Conservation (phyloP, 345 rosid species). For the Lenwebbia sp. region DNA sequence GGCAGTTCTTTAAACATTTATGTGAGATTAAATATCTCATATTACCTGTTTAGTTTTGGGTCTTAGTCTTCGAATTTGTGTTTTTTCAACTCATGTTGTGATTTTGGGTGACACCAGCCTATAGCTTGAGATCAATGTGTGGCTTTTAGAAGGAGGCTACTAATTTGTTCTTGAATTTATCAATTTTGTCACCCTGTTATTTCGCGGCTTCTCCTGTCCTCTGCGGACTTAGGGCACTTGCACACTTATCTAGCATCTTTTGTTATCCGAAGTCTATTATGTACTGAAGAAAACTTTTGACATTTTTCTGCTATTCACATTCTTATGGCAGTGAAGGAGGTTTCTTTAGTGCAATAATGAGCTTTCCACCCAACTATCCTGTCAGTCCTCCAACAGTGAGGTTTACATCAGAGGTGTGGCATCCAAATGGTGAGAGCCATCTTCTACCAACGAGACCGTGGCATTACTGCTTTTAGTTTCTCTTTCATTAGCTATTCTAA, state of each 20-base stretch:
- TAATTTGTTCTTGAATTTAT: neutral
- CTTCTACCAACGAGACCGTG: neutral
- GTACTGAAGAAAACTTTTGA: neutral
- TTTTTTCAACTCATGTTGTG: neutral
- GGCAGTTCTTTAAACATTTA: neutral
- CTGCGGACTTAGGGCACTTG: neutral
- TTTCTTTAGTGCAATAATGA: conserved; percentile 71
- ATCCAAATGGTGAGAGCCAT: conserved; percentile 59
- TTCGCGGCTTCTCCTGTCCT: neutral
- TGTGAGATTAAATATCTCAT: neutral
- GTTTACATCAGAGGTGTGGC: conserved; percentile 85
- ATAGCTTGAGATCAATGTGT: neutral
- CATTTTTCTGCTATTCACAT: neutral
- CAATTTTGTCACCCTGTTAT: neutral
- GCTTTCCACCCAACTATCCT: conserved; percentile 64
- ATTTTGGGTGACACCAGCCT: neutral
- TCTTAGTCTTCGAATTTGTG: neutral
- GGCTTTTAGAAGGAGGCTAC: neutral
- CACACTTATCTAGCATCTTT: neutral
- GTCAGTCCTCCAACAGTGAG: conserved; percentile 61
- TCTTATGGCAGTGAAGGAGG: conserved; percentile 66
- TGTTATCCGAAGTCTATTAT: neutral
- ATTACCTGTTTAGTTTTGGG: neutral
- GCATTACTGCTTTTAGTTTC: neutral
- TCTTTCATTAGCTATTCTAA: neutral